Percentiles rank a stretch among this genome's conserved stretches.
phyloP scores from a whole-genome alignment of 228 moss, liverwort and hornwort genomes.

The Sphagnum fallax region DNA sequence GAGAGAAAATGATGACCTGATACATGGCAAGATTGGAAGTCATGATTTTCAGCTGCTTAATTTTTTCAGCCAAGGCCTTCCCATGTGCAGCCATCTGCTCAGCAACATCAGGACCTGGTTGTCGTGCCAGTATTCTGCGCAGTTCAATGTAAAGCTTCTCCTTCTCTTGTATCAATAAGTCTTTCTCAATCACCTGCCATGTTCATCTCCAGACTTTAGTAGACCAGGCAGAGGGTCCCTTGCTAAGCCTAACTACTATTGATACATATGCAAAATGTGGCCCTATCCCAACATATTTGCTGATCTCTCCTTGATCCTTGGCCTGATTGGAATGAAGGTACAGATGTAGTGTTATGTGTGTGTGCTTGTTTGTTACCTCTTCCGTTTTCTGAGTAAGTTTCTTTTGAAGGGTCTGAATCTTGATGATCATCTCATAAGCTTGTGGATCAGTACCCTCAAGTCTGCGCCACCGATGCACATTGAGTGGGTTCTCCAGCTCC shows the following conservation, averaged over 20 bases:
- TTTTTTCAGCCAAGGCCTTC: constrained; percentile 35
- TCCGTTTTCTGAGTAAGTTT: constrained; percentile 57
- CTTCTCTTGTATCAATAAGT: constrained; percentile 67
- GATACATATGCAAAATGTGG: too few relatives aligned
- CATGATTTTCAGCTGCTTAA: constrained; percentile 59
- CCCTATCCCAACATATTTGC: too few relatives aligned
- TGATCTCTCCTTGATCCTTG: too few relatives aligned
- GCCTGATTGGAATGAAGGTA: too few relatives aligned
- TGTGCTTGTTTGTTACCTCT: constrained; percentile 26
- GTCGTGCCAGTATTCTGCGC: constrained; percentile 49
- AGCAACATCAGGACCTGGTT: constrained; percentile 47
- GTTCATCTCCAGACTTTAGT: too few relatives aligned
- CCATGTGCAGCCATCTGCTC: constrained; percentile 39
- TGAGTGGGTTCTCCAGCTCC: constrained; percentile 71
- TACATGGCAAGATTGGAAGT: constrained; percentile 56
- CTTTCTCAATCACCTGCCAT: constrained; percentile 54
- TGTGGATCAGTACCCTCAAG: constrained; percentile 58
- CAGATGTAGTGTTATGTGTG: too few relatives aligned
- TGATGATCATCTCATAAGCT: constrained; percentile 63
- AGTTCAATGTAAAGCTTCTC: constrained; percentile 65
- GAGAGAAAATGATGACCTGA: constrained; percentile 25
- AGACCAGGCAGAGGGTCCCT: too few relatives aligned
- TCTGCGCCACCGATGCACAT: constrained; percentile 72
- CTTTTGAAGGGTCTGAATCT: constrained; percentile 65
- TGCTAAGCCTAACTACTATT: too few relatives aligned